Conservation (phyloP, 2,329 filamentous ascomycete species). For the Immersiporthe knoxdaviesiana region DNA sequence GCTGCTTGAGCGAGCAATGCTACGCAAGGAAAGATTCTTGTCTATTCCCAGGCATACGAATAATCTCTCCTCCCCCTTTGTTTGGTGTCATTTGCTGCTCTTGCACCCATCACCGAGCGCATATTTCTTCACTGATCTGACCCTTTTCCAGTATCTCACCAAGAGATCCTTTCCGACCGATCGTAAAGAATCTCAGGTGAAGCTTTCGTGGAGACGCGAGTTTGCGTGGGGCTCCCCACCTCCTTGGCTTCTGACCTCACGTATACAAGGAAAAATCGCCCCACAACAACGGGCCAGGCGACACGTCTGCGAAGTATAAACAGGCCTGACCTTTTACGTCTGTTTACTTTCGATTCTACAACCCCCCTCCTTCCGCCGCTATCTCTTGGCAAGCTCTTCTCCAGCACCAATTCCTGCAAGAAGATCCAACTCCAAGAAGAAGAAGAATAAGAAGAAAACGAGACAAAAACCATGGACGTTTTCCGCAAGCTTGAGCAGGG, state of each 20-base stretch:
- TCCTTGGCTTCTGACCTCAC: conserved; percentile 29
- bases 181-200: not conserved
- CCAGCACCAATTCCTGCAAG: not conserved
- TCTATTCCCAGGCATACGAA: not conserved
- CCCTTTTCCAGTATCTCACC: not conserved
- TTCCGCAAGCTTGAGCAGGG: conserved; percentile 50
- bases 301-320: conserved; percentile 26
- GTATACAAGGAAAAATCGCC: conserved; percentile 14
- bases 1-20: not conserved
- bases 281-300: conserved; percentile 23
- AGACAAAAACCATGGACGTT: conserved; percentile 39
- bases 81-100: not conserved
- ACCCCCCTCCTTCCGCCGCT: no score
- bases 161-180: not conserved
- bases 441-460: conserved; percentile 21
- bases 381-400: not conserved
- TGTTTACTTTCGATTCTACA: not conserved
- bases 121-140: not conserved
- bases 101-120: not conserved
- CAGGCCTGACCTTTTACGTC: not conserved
- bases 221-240: conserved; percentile 27
- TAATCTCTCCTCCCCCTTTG: no score
- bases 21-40: not conserved
- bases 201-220: conserved; percentile 22
- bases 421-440: not conserved